A percentile compares a stretch with the other conserved stretches of the same genome.
These are phyloP conservation scores for Akanthomyces muscarius DNA, from an alignment of 2,329 filamentous ascomycete species.

Conservation along the genomic window DNA sequence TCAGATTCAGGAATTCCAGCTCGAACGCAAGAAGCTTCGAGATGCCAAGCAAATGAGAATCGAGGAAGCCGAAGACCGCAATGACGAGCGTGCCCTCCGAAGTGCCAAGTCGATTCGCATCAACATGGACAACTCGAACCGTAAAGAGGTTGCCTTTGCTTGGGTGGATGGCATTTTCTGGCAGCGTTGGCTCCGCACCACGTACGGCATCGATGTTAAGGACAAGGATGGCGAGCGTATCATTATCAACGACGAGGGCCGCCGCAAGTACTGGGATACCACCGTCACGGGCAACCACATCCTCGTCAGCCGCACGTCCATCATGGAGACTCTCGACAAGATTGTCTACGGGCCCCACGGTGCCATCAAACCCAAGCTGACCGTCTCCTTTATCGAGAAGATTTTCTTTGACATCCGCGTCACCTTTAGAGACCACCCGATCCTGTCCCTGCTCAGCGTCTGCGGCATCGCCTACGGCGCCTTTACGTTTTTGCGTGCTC, in stretches of 20 bases:
- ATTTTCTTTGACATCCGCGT: conserved; percentile 64
- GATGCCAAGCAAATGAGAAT: conserved; percentile 94
- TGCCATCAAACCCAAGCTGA: conserved; percentile 71
- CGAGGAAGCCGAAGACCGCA: conserved; percentile 91
- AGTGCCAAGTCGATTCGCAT: conserved; percentile 88
- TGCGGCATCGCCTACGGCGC: conserved; percentile 52
- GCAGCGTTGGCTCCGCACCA: conserved; percentile 95
- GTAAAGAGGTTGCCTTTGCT: conserved; percentile 88
- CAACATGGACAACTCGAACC: conserved; percentile 81
- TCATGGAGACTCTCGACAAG: conserved; percentile 79
- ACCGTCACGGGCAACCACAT: conserved; percentile 88
- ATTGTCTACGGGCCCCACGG: conserved; percentile 60
- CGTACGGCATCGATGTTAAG: conserved; percentile 84
- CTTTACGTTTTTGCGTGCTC: conserved; percentile 51
- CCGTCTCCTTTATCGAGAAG: conserved; percentile 67
- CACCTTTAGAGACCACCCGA: conserved; percentile 56
- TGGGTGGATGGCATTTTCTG: conserved; percentile 98
- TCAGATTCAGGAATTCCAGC: conserved; percentile 84
- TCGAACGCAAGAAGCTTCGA: conserved; percentile 87
- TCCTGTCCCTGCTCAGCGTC: conserved; percentile 53
- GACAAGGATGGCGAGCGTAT: conserved; percentile 85
- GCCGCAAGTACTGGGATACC: conserved; percentile 90
- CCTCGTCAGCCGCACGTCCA: conserved; percentile 81
- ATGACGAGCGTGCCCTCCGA: conserved; percentile 80
- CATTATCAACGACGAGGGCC: conserved; percentile 85